Evolutionary conservation across 257 asterid species (phyloP).

Genomic region (Hygrophila difformis): DNA sequence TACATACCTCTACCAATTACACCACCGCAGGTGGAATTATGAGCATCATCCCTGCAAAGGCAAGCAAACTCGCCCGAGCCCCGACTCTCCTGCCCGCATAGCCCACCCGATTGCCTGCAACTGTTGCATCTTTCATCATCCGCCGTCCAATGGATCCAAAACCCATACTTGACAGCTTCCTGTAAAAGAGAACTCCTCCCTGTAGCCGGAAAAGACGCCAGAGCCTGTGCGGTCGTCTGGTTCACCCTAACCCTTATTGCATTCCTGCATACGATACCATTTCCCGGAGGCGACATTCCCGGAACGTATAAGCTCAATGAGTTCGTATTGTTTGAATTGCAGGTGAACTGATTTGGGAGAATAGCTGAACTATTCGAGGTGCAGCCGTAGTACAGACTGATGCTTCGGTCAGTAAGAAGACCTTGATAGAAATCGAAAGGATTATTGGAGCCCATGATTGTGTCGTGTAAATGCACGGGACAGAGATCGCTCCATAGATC

Average conservation of each 20-base stretch:
- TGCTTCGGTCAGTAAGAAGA: conserved; percentile 17
- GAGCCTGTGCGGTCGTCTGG: neutral
- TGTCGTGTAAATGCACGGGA: conserved; percentile 2
- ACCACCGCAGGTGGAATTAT: conserved; percentile 9
- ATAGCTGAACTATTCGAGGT: neutral
- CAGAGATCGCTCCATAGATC: conserved; percentile 32
- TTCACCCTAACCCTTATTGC: conserved; percentile 31
- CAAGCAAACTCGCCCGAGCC: conserved; percentile 26
- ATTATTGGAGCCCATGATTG: conserved; percentile 19
- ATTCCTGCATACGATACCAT: conserved; percentile 9
- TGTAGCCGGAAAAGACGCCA: neutral
- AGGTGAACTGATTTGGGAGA: conserved; percentile 6
- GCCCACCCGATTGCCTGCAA: conserved; percentile 32
- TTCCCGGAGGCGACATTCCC: fast-evolving
- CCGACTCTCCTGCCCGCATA: conserved; percentile 29
- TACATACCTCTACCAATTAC: neutral
- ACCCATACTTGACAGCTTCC: conserved; percentile 31
- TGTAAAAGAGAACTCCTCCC: neutral
- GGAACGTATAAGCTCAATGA: too few relatives aligned
- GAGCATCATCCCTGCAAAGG: conserved; percentile 17
- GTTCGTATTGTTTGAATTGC: conserved; percentile 4
- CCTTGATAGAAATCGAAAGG: conserved; percentile 11
- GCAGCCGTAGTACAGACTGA: conserved; percentile 43
- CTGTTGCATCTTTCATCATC: conserved; percentile 10
- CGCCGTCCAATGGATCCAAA: conserved; percentile 35